Percentiles rank a stretch among this genome's conserved stretches.
phyloP scores from a whole-genome alignment of 1,139 yeast species.

The Wickerhamomyces sp. region DNA sequence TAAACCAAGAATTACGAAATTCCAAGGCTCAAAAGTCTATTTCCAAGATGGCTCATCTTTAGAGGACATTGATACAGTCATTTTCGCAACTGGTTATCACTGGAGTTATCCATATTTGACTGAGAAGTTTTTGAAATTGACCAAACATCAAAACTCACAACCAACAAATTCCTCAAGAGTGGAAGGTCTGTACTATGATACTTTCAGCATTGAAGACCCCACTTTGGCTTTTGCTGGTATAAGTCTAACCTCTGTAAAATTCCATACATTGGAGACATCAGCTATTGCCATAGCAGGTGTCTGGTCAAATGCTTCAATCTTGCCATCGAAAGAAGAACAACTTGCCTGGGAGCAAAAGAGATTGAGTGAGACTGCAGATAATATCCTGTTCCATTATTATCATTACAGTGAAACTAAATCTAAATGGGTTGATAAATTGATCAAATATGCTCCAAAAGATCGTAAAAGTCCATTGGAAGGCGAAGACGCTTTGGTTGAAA shows the following conservation, averaged over 20 bases:
- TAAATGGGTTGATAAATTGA: constrained; percentile 25
- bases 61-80: constrained; percentile 31
- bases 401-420: constrained; percentile 24
- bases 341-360: constrained; percentile 17
- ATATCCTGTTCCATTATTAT: constrained; percentile 30
- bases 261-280: constrained; percentile 42
- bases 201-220: constrained; percentile 49
- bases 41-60: constrained; percentile 34
- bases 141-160: constrained; percentile 28
- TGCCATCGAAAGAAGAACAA: constrained; percentile 38
- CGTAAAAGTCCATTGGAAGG: constrained; percentile 27
- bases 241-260: constrained; percentile 52
- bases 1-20: constrained; percentile 30
- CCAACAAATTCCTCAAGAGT: constrained; percentile 42
- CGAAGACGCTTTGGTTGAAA: constrained; percentile 19
- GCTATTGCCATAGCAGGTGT: constrained; percentile 55
- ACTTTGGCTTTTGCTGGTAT: constrained; percentile 52
- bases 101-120: constrained; percentile 37
- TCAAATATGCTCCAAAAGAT: constrained; percentile 26
- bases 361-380: constrained; percentile 18
- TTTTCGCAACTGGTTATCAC: constrained; percentile 41
- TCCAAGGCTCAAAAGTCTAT: constrained; percentile 22
- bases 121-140: constrained; percentile 3
- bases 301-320: constrained; percentile 42
- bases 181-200: constrained; percentile 48